Percentiles rank a stretch among this genome's conserved stretches.
These are phyloP conservation scores for Gilbertella persicaria DNA, from an alignment of 371 early-diverging fungal species.

Conservation along the genomic window DNA sequence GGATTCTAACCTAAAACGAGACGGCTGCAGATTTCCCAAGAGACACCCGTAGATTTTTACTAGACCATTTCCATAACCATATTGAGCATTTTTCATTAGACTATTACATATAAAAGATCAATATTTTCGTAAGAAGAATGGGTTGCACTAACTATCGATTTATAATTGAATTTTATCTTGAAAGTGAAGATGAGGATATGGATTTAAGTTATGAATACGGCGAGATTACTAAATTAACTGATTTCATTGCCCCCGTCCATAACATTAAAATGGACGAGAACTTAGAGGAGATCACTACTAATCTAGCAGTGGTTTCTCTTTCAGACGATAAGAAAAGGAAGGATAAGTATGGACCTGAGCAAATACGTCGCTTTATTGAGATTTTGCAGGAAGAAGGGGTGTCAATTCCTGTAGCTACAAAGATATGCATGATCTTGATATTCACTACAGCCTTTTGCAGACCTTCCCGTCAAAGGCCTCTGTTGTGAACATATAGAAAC, in stretches of 20 bases:
- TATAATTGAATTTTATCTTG: slow-evolving; percentile 13
- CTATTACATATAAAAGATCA: slow-evolving; percentile 16
- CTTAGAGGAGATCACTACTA: slow-evolving; percentile 14
- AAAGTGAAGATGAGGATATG: slow-evolving; percentile 14
- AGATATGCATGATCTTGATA: slow-evolving; percentile 12
- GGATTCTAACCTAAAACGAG: no score
- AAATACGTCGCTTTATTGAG: slow-evolving; percentile 5
- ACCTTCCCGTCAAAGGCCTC: no score
- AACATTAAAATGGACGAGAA: slow-evolving; percentile 9
- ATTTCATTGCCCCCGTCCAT: slow-evolving; percentile 8
- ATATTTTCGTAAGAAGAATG: slow-evolving; percentile 15
- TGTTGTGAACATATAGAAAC: no score
- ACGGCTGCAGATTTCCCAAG: no score
- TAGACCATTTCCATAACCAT: no score
- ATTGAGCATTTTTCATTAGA: no score
- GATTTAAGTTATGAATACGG: slow-evolving; percentile 12
- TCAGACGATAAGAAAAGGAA: slow-evolving; percentile 12
- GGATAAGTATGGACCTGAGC: slow-evolving; percentile 6
- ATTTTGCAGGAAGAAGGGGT: slow-evolving; percentile 10
- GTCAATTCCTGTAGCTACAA: slow-evolving; percentile 9
- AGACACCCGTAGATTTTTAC: no score
- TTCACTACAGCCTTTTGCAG: slow-evolving; percentile 13
- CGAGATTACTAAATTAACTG: slow-evolving; percentile 11
- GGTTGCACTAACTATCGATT: slow-evolving; percentile 14
- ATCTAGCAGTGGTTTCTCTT: slow-evolving; percentile 10